A percentile compares a stretch with the other conserved stretches of the same genome.
Conservation (phyloP, 1,284 basidiomycete genomes). For the Cutaneotrichosporon spelunceum region DNA sequence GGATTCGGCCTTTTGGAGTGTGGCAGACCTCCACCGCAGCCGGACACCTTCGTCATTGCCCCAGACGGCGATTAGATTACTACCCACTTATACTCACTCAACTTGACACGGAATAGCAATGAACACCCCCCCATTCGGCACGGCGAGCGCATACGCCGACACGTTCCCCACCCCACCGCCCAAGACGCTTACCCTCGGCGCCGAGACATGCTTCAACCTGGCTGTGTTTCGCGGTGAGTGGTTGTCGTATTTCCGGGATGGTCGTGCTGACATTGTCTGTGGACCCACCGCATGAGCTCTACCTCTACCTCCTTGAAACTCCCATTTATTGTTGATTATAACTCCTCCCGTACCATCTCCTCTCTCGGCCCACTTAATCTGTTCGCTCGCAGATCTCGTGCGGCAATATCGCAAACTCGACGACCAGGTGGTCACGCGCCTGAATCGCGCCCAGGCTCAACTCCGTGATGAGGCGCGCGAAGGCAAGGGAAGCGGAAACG, state of each 20-base stretch:
- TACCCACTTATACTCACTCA: not conserved
- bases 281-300: not conserved
- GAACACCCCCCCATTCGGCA: slow-evolving; percentile 43
- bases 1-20: not conserved
- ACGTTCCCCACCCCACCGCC: slow-evolving; percentile 48
- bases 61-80: slow-evolving; percentile 6
- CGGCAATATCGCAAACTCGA: slow-evolving; percentile 80
- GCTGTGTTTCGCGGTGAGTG: slow-evolving; percentile 73
- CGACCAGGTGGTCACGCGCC: slow-evolving; percentile 73
- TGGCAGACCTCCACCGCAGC: not conserved
- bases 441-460: slow-evolving; percentile 76
- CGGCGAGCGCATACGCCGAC: slow-evolving; percentile 50
- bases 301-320: not conserved
- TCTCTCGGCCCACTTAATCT: not conserved
- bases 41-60: slow-evolving; percentile 4
- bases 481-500: slow-evolving; percentile 39
- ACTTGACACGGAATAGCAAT: slow-evolving; percentile 16
- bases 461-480: slow-evolving; percentile 60
- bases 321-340: too few relatives aligned
- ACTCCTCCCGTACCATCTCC: too few relatives aligned
- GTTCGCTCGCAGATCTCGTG: slow-evolving; percentile 63
- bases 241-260: not conserved
- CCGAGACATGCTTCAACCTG: slow-evolving; percentile 67
- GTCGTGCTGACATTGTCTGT: not conserved
- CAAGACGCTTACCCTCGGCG: slow-evolving; percentile 40